Percentiles rank a stretch among this genome's conserved stretches.
Conservation (phyloP, 2,329 filamentous ascomycete genomes). For the Trichoderma sp. region DNA sequence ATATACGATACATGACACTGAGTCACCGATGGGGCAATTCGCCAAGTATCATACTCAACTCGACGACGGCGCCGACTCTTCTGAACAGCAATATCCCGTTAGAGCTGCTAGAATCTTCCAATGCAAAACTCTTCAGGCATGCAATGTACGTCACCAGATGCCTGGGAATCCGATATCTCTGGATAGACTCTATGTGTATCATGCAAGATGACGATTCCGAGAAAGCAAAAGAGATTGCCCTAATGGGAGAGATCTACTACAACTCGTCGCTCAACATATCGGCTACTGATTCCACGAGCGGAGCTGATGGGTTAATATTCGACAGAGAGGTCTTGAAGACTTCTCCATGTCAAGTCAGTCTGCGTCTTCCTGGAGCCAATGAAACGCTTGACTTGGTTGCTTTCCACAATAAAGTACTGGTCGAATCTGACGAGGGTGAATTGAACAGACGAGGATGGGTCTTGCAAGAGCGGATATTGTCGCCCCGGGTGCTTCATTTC, state of each 20-base stretch:
- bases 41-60: background rate
- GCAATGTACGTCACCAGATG: background rate
- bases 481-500: background rate
- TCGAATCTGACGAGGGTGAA: background rate
- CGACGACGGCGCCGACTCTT: background rate
- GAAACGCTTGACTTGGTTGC: background rate
- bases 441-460: conserved; percentile 19
- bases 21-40: background rate
- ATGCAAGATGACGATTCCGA: conserved; percentile 17
- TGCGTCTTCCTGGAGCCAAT: background rate
- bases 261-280: conserved; percentile 24
- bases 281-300: conserved; percentile 18
- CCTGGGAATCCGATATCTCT: background rate
- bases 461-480: conserved; percentile 15
- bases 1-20: background rate
- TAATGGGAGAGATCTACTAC: conserved; percentile 24
- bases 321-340: conserved; percentile 8
- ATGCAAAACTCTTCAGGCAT: background rate
- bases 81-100: background rate
- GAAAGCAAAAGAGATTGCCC: conserved; percentile 13
- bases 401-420: background rate
- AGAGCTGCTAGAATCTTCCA: background rate
- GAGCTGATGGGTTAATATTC: conserved; percentile 19
- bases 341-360: conserved; percentile 16
- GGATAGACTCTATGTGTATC: conserved; percentile 17